Evolutionary conservation across 2,329 filamentous ascomycete species (phyloP).

Genomic region (Sphaerulina musiva): DNA sequence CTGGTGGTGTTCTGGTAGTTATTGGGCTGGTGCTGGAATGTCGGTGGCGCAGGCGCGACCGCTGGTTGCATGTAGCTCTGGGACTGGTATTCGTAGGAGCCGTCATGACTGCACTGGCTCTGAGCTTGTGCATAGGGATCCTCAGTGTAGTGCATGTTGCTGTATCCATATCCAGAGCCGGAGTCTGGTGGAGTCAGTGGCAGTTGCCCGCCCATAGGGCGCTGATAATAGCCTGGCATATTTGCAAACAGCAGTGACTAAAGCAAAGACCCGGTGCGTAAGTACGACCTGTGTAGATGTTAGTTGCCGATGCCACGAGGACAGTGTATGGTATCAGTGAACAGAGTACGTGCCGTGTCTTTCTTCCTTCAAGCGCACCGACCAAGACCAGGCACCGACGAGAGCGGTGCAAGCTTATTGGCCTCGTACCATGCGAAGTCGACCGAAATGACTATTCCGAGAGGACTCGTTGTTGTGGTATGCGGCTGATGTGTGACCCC

Average conservation of each 20-base stretch:
- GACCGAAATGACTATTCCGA: slow-evolving; percentile 11
- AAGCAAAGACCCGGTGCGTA: slow-evolving; percentile 40
- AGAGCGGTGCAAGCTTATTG: slow-evolving; percentile 22
- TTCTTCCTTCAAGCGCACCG: slow-evolving; percentile 18
- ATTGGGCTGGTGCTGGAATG: slow-evolving; percentile 29
- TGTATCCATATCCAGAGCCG: slow-evolving; percentile 36
- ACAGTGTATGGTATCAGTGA: neutral
- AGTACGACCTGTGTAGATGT: slow-evolving; percentile 29
- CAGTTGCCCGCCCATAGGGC: slow-evolving; percentile 38
- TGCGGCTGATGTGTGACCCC: slow-evolving; percentile 9
- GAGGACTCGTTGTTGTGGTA: neutral
- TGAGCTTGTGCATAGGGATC: slow-evolving; percentile 37
- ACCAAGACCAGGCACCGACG: slow-evolving; percentile 24
- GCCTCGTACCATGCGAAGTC: slow-evolving; percentile 20
- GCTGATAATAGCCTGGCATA: slow-evolving; percentile 48
- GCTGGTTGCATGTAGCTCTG: slow-evolving; percentile 41
- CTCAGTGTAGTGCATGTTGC: slow-evolving; percentile 42
- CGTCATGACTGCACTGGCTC: slow-evolving; percentile 37
- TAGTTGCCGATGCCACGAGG: slow-evolving; percentile 8
- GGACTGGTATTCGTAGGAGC: slow-evolving; percentile 39
- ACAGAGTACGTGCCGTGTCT: slow-evolving; percentile 22
- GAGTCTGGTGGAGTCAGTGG: slow-evolving; percentile 47
- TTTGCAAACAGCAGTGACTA: slow-evolving; percentile 31
- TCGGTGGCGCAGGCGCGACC: slow-evolving; percentile 28
- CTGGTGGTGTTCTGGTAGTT: slow-evolving; percentile 28